A percentile compares a stretch with the other conserved stretches of the same genome.
phyloP scores from a whole-genome alignment of 768 basidiomycete genomes.

The Hygrocybe punicea region DNA sequence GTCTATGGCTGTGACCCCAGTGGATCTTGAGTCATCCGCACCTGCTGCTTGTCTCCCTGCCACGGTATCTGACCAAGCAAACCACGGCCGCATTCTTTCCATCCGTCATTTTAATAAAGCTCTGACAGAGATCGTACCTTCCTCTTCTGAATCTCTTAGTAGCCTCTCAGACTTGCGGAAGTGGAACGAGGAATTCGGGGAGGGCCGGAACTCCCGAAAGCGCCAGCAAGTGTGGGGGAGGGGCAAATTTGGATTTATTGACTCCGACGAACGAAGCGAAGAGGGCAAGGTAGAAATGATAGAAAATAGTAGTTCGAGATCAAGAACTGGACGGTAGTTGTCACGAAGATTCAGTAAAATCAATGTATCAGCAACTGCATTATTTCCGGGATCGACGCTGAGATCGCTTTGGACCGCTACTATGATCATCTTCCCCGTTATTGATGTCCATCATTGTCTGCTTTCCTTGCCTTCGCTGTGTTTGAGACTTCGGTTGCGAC shows the following conservation, averaged over 20 bases:
- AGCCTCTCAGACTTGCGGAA: conserved; percentile 71
- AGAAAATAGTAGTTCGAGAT: neutral
- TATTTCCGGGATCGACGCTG: neutral
- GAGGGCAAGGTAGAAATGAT: conserved; percentile 42
- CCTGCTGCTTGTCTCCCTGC: conserved; percentile 4
- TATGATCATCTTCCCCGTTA: conserved; percentile 18
- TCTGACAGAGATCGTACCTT: conserved; percentile 85
- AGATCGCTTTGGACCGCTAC: conserved; percentile 14
- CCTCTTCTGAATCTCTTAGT: conserved; percentile 77
- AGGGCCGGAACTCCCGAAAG: conserved; percentile 66
- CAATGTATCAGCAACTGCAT: neutral
- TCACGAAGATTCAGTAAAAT: neutral
- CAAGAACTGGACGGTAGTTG: neutral
- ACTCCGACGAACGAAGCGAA: conserved; percentile 39
- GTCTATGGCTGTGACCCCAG: neutral
- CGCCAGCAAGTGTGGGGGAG: conserved; percentile 81
- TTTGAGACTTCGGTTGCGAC: conserved; percentile 14
- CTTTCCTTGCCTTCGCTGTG: conserved; percentile 16
- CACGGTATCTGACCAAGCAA: conserved; percentile 1
- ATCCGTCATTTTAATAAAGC: conserved; percentile 77
- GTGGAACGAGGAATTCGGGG: conserved; percentile 95
- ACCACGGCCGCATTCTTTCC: conserved; percentile 40
- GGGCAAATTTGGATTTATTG: conserved; percentile 81
- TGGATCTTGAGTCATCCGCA: neutral
- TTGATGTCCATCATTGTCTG: conserved; percentile 19